Conservation (phyloP, 1,139 yeast genomes). For the Geotrichum phurueaensis region DNA sequence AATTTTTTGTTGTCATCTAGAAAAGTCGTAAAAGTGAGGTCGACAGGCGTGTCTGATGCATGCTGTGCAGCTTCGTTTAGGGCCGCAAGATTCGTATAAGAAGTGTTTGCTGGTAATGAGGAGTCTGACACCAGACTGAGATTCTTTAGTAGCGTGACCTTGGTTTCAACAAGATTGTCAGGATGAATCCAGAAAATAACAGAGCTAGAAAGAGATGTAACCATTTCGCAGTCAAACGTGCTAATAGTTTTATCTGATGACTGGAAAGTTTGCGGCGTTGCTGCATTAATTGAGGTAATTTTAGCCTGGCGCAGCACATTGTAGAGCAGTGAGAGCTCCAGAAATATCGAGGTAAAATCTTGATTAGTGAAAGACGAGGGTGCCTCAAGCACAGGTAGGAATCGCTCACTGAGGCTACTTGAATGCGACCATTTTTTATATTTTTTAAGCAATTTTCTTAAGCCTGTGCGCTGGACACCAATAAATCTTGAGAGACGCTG, state of each 20-base stretch:
- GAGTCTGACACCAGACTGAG: conserved; percentile 28
- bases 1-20: conserved; percentile 35
- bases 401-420: conserved; percentile 29
- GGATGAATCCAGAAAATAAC: conserved; percentile 39
- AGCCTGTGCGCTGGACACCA: conserved; percentile 73
- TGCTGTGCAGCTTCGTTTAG: conserved; percentile 23
- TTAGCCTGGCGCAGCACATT: conserved; percentile 42
- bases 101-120: conserved; percentile 1
- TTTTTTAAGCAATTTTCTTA: conserved; percentile 75
- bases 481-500: conserved; percentile 70
- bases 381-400: conserved; percentile 34
- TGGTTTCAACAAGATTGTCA: conserved; percentile 38
- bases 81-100: background rate
- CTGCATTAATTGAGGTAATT: conserved; percentile 13
- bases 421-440: conserved; percentile 56
- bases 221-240: conserved; percentile 38
- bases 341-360: conserved; percentile 58
- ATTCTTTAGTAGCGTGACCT: conserved; percentile 35
- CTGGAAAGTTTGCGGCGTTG: conserved; percentile 20
- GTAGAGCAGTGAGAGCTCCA: conserved; percentile 55
- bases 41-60: background rate
- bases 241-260: conserved; percentile 23
- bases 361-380: conserved; percentile 55
- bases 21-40: conserved; percentile 26
- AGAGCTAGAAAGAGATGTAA: conserved; percentile 29